Evolutionary conservation across 2,329 filamentous ascomycete genomes (phyloP).

Genomic region (Colletotrichum eleusines): DNA sequence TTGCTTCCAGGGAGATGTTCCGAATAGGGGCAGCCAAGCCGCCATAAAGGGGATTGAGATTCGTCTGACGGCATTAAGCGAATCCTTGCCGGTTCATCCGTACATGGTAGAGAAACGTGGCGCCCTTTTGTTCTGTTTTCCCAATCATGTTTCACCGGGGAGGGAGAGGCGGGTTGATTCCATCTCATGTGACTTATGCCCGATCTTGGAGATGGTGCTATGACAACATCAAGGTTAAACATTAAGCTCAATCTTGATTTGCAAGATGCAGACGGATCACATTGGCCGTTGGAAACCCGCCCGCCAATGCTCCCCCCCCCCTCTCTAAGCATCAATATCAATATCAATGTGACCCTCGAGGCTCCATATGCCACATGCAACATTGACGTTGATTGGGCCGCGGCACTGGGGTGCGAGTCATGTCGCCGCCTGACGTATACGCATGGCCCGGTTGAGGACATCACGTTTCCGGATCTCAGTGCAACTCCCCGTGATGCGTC

Average conservation of each 20-base stretch:
- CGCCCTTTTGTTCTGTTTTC: neutral
- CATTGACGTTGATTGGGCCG: slow-evolving; percentile 12
- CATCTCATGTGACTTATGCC: neutral
- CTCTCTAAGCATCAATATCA: too few species aligned
- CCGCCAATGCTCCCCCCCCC: neutral
- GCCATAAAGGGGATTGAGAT: neutral
- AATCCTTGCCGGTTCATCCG: neutral
- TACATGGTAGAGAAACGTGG: neutral
- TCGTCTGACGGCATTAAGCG: too few species aligned
- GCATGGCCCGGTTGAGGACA: neutral
- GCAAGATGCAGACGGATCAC: neutral
- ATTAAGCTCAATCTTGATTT: slow-evolving; percentile 9
- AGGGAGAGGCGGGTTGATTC: neutral
- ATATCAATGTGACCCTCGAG: neutral
- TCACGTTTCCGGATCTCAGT: slow-evolving; percentile 17
- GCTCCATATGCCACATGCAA: neutral
- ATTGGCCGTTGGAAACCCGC: neutral
- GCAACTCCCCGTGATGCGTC: neutral
- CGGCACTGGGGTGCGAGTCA: slow-evolving; percentile 18
- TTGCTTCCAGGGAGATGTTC: slow-evolving; percentile 3
- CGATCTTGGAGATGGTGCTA: neutral
- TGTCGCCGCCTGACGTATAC: slow-evolving; percentile 24
- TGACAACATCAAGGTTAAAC: slow-evolving; percentile 5
- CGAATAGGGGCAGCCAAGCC: neutral
- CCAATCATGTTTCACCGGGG: neutral